Base-by-base conservation (phyloP, 1,139 yeast species). In the Taphrina flavorubra region DNA sequence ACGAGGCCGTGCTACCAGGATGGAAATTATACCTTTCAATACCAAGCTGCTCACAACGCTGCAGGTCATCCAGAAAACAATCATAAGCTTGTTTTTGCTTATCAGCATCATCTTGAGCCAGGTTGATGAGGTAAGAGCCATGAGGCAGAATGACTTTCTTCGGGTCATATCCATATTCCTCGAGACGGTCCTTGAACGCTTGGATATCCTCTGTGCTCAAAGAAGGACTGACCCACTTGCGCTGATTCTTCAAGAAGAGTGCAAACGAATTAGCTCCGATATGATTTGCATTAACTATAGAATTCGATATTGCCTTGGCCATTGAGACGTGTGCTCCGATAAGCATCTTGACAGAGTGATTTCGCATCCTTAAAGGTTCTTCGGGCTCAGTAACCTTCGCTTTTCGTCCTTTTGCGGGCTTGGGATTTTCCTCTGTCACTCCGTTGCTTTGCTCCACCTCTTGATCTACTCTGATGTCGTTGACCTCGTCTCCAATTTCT, bases 21-120 rank as follows among this genome's bases (percentile, higher is more conserved):
- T 94, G 99, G 78, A 95, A 86, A 77, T 94, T 94, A 79, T 94
- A 94, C 37, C 88, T 81, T 0, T 97, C 97, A 72, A 94, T 88
- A 46, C 89, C 88, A 68, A 94, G 80, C 74, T 83, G 84, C 76
- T 94, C 99, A 78, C 99, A 94, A 72, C 99, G 80, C 72, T 83
- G 81, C 76, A 94, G 81, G 75, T 94, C 99, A 76, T 94, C 99
- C 11, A 92, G 72, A 72, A 94, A 88, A n/a, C 94, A 88, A 0
- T 81, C 87, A 74, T 84, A 86, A 1, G 97, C 89, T 74, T 90
- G 90, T 51, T 81, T 82, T 70, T 87, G 90, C 76, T 91, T 92
- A 72, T 86, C 96, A 1, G 79, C 79, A 74, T 91, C 97, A 0
- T 98, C 97, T 73, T 91, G 92, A 18, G 96, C 98, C 72, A 94